Evolutionary conservation across 1,284 basidiomycete genomes (phyloP).

Genomic region (Sphaerobolus stellatus): DNA sequence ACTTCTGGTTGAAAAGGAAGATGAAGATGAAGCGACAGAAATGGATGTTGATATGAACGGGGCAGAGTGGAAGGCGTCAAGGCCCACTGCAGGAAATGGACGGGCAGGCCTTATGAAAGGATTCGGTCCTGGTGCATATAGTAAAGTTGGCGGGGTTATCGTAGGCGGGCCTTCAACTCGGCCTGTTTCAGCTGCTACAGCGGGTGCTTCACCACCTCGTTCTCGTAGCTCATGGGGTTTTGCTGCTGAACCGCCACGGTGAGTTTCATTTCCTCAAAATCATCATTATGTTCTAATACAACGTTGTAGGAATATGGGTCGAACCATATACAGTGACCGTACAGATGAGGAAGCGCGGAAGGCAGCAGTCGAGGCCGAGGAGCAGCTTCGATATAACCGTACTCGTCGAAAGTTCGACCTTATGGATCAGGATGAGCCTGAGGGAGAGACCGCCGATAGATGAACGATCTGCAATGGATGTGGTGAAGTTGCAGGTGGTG

Average conservation of each 20-base stretch:
- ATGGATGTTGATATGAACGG: neutral
- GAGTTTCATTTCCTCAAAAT: neutral
- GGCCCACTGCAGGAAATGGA: neutral
- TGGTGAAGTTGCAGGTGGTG: too few species aligned
- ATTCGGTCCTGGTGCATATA: slow-evolving; percentile 13
- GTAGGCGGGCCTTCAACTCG: slow-evolving; percentile 5
- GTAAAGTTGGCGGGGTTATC: slow-evolving; percentile 5
- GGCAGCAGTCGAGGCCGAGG: slow-evolving; percentile 11
- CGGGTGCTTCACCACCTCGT: neutral
- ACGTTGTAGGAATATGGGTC: slow-evolving; percentile 6
- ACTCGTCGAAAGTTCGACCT: slow-evolving; percentile 12
- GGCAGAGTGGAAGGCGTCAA: neutral
- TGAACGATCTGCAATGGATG: too few species aligned
- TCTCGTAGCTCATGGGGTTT: slow-evolving; percentile 7
- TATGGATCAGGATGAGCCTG: slow-evolving; percentile 8
- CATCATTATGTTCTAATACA: neutral
- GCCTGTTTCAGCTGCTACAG: slow-evolving; percentile 1
- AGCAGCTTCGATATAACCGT: slow-evolving; percentile 8
- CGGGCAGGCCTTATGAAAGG: slow-evolving; percentile 13
- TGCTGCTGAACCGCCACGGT: slow-evolving; percentile 11
- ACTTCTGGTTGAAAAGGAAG: too few species aligned
- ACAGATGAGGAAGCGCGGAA: slow-evolving; percentile 13
- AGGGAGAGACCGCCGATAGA: neutral
- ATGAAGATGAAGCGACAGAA: too few species aligned
- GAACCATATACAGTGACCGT: slow-evolving; percentile 13